Evolutionary conservation across 306 rosid species (phyloP).

Genomic region (Citrullus colocynthis): DNA sequence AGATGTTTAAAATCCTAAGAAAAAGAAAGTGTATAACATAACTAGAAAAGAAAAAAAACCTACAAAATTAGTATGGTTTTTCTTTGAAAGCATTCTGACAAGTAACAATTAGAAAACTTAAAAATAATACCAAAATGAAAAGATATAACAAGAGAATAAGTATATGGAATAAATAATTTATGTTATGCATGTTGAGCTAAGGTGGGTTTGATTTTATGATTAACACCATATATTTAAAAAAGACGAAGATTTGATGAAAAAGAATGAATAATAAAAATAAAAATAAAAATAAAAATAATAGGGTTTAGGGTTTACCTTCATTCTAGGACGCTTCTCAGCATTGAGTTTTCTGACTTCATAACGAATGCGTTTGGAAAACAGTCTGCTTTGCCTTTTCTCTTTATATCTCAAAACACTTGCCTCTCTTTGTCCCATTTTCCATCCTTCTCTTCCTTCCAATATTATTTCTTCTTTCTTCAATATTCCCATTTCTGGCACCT

Average conservation of each 20-base stretch:
- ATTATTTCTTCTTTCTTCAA: background rate
- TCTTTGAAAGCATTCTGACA: no score
- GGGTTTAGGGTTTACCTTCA: conserved; percentile 45
- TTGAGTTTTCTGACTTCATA: conserved; percentile 84
- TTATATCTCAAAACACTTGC: conserved; percentile 86
- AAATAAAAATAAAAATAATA: no score
- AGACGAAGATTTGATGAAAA: no score
- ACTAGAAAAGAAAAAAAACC: background rate
- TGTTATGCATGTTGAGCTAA: no score
- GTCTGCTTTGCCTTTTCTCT: conserved; percentile 71
- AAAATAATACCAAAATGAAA: no score
- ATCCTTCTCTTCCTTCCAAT: conserved; percentile 27
- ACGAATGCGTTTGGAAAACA: conserved; percentile 64
- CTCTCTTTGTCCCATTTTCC: conserved; percentile 50
- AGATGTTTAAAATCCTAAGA: no score
- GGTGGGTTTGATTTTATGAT: no score
- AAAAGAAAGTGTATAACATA: background rate
- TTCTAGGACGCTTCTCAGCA: conserved; percentile 85
- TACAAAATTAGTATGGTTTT: background rate
- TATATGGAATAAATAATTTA: no score
- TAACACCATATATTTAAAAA: no score
- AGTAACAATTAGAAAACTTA: no score
- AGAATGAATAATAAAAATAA: no score
- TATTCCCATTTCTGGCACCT: conserved; percentile 33
- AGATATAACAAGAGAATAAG: no score